phyloP scores from a whole-genome alignment of 1,284 basidiomycete species.

The Cryptococcus hybrid region DNA sequence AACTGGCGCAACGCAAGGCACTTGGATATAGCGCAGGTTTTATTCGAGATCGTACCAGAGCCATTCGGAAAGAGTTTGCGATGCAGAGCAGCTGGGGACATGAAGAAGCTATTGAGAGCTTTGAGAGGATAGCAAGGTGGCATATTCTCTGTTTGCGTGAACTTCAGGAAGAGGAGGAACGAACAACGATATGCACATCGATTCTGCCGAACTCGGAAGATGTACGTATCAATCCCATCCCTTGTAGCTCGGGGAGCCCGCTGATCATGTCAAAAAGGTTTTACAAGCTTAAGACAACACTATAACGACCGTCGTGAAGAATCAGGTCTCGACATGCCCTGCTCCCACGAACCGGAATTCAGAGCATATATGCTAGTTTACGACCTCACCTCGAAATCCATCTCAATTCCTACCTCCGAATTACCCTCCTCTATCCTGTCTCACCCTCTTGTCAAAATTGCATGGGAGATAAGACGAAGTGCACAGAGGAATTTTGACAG shows the following conservation, averaged over 20 bases:
- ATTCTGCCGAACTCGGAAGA: slow-evolving; percentile 41
- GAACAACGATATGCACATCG: slow-evolving; percentile 47
- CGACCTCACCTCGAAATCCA: slow-evolving; percentile 80
- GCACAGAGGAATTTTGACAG: slow-evolving; percentile 73
- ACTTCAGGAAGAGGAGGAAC: slow-evolving; percentile 53
- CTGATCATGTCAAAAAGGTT: slow-evolving; percentile 55
- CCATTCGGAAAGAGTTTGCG: slow-evolving; percentile 90
- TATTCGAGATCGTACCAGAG: slow-evolving; percentile 86
- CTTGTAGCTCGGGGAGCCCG: neutral
- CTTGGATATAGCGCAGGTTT: slow-evolving; percentile 58
- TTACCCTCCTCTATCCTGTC: slow-evolving; percentile 70
- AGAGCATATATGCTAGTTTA: slow-evolving; percentile 90
- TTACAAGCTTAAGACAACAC: slow-evolving; percentile 88
- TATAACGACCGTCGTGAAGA: slow-evolving; percentile 77
- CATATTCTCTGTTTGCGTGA: slow-evolving; percentile 86
- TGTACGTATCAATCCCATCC: slow-evolving; percentile 19
- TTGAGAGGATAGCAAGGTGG: slow-evolving; percentile 90
- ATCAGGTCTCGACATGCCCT: slow-evolving; percentile 55
- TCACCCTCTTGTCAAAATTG: slow-evolving; percentile 75
- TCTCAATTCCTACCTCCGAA: slow-evolving; percentile 64
- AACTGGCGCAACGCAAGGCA: slow-evolving; percentile 54
- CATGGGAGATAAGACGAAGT: slow-evolving; percentile 72
- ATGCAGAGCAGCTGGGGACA: slow-evolving; percentile 80
- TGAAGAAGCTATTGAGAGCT: slow-evolving; percentile 76
- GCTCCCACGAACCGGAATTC: slow-evolving; percentile 90